A percentile compares a stretch with the other conserved stretches of the same genome.
Conservation (phyloP, 768 basidiomycete species). For the Tylopilus sp. region DNA sequence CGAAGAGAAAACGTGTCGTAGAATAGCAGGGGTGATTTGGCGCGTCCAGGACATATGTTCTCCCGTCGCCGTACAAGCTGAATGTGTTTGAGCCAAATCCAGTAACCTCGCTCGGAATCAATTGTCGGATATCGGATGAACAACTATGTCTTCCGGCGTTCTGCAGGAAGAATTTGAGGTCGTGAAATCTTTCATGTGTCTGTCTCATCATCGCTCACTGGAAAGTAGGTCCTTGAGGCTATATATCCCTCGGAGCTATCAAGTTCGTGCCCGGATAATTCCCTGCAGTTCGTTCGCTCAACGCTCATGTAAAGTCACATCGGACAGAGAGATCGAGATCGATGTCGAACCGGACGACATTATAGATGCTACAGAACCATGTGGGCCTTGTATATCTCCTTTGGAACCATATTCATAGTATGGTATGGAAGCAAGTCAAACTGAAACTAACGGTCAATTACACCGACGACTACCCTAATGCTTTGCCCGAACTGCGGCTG, state of each 20-base stretch:
- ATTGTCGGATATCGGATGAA: slow-evolving; percentile 27
- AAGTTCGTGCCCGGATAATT: slow-evolving; percentile 60
- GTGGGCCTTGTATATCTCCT: slow-evolving; percentile 36
- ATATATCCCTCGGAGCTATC: slow-evolving; percentile 94
- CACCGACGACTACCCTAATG: slow-evolving; percentile 80
- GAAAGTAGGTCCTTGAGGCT: slow-evolving; percentile 78
- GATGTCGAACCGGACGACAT: slow-evolving; percentile 84
- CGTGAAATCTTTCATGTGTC: slow-evolving; percentile 12
- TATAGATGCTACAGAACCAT: slow-evolving; percentile 53
- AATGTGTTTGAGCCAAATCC: slow-evolving; percentile 14
- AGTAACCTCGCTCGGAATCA: slow-evolving; percentile 18
- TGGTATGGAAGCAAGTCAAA: slow-evolving; percentile 54
- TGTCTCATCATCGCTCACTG: slow-evolving; percentile 8
- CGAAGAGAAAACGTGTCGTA: slow-evolving; percentile 10
- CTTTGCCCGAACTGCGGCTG: slow-evolving; percentile 68
- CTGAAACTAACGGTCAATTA: slow-evolving; percentile 74
- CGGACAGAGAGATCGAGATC: slow-evolving; percentile 78
- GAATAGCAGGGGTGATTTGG: slow-evolving; percentile 9
- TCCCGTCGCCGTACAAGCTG: not conserved
- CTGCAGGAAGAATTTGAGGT: slow-evolving; percentile 93
- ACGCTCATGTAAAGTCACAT: slow-evolving; percentile 66
- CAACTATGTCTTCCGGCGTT: slow-evolving; percentile 52
- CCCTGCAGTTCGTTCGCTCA: slow-evolving; percentile 41
- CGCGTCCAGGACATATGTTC: slow-evolving; percentile 20
- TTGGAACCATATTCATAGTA: slow-evolving; percentile 9